These are phyloP conservation scores for Coemansia asiatica DNA, from an alignment of 192 early-diverging fungal species.

Conservation along the genomic window DNA sequence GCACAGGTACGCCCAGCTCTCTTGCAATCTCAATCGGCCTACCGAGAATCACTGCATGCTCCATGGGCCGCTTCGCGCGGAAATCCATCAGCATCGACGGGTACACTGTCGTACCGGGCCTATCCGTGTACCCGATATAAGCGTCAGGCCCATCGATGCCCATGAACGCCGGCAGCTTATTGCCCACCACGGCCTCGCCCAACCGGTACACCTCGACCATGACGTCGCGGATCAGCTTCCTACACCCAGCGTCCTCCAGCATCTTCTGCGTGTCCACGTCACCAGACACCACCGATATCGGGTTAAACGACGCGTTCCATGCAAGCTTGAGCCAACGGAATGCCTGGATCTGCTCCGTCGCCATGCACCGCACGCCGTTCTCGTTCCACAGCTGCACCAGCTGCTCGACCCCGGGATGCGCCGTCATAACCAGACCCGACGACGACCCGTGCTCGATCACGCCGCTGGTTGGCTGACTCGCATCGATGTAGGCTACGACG, in stretches of 20 bases:
- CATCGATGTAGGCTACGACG: constrained; percentile 64
- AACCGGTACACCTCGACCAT: constrained; percentile 61
- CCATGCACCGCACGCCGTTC: constrained; percentile 39
- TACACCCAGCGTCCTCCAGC: constrained; percentile 52
- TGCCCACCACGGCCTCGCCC: constrained; percentile 54
- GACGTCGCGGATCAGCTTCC: constrained; percentile 39
- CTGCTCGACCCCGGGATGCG: constrained; percentile 6
- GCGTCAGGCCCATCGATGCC: constrained; percentile 33
- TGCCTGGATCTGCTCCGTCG: constrained; percentile 60
- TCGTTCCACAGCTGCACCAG: constrained; percentile 53
- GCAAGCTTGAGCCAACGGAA: constrained; percentile 69
- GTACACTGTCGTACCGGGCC: constrained; percentile 17
- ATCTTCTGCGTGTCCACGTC: constrained; percentile 60
- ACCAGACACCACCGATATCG: constrained; percentile 62
- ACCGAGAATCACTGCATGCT: constrained; percentile 59
- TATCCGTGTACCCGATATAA: constrained; percentile 30
- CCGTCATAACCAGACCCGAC: constrained; percentile 49
- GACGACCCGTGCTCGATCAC: constrained; percentile 56
- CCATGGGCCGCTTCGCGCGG: constrained; percentile 52
- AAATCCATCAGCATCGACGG: constrained; percentile 68
- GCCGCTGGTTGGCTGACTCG: constrained; percentile 58
- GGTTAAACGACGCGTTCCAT: constrained; percentile 75
- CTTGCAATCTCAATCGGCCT: constrained; percentile 55
- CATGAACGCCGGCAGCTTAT: constrained; percentile 22
- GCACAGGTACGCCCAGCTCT: constrained; percentile 40